Evolutionary conservation across 805 yeast species (phyloP).

Genomic region (Cyberlindnera xylosilytica): DNA sequence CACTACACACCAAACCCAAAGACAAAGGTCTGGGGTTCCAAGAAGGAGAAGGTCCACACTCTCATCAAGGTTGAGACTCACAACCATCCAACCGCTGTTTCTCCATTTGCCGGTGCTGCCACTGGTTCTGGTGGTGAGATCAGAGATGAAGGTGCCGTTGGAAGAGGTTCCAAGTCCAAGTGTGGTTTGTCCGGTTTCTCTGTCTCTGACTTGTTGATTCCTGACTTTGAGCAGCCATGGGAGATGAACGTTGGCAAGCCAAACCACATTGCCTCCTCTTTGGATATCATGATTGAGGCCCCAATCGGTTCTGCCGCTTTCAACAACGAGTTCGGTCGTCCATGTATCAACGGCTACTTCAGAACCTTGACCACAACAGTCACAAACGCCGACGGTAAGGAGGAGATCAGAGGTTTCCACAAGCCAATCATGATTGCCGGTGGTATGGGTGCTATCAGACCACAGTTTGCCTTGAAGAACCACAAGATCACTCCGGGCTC

Average conservation of each 20-base stretch:
- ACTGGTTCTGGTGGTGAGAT: slow-evolving; percentile 99
- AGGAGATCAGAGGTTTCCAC: slow-evolving; percentile 91
- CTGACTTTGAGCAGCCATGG: slow-evolving; percentile 90
- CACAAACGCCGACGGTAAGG: slow-evolving; percentile 53
- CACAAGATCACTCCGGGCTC: slow-evolving; percentile 89
- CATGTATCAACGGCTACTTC: slow-evolving; percentile 94
- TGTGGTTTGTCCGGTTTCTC: slow-evolving; percentile 95
- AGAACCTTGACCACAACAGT: slow-evolving; percentile 88
- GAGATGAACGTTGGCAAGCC: slow-evolving; percentile 88
- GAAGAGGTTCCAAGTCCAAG: slow-evolving; percentile 95
- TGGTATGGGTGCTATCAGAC: slow-evolving; percentile 96
- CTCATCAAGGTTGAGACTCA: slow-evolving; percentile 97
- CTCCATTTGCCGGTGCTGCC: slow-evolving; percentile 99
- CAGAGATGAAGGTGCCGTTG: slow-evolving; percentile 99
- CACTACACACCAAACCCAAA: slow-evolving; percentile 74
- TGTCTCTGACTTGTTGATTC: slow-evolving; percentile 87
- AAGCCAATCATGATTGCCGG: slow-evolving; percentile 99
- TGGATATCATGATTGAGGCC: slow-evolving; percentile 95
- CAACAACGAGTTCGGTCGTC: slow-evolving; percentile 98
- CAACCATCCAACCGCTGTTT: slow-evolving; percentile 98
- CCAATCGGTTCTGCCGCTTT: slow-evolving; percentile 98
- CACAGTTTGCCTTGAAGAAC: slow-evolving; percentile 85
- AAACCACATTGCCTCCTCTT: slow-evolving; percentile 83
- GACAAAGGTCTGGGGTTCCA: slow-evolving; percentile 70
- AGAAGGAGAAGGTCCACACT: slow-evolving; percentile 78